phyloP scores from a whole-genome alignment of 169 alveolate genomes.

The Miamiensis avidus region DNA sequence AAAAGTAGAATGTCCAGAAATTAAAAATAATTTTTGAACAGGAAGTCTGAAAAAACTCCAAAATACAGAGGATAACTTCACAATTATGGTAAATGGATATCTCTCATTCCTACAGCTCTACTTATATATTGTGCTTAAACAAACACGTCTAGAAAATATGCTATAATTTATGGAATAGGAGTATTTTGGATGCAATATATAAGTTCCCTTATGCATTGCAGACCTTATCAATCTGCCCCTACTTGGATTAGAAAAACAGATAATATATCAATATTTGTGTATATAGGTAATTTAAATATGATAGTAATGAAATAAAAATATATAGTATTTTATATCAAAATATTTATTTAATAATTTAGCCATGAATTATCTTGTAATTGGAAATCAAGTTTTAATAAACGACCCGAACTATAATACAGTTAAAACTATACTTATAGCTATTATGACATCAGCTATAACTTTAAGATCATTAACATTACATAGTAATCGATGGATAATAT shows the following conservation, averaged over 20 bases:
- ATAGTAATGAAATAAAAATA: neutral
- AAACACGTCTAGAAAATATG: neutral
- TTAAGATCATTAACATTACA: neutral
- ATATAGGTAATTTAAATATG: neutral
- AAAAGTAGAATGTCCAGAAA: neutral
- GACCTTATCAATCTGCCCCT: neutral
- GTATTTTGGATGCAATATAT: neutral
- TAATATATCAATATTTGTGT: neutral
- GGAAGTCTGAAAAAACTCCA: neutral
- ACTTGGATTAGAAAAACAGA: neutral
- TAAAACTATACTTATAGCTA: neutral
- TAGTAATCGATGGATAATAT: neutral
- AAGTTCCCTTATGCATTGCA: neutral
- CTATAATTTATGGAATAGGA: neutral
- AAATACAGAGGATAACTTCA: neutral
- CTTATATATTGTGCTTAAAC: neutral
- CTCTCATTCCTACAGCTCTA: neutral
- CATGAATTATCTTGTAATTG: neutral
- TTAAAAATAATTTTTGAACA: neutral
- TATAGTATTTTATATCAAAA: neutral
- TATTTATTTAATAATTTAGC: neutral
- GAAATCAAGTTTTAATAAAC: neutral
- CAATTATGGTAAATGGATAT: neutral
- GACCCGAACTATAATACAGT: neutral
- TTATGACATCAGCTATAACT: neutral